Evolutionary conservation across 2,329 filamentous ascomycete species (phyloP).

Genomic region (Grosmannia clavigera): DNA sequence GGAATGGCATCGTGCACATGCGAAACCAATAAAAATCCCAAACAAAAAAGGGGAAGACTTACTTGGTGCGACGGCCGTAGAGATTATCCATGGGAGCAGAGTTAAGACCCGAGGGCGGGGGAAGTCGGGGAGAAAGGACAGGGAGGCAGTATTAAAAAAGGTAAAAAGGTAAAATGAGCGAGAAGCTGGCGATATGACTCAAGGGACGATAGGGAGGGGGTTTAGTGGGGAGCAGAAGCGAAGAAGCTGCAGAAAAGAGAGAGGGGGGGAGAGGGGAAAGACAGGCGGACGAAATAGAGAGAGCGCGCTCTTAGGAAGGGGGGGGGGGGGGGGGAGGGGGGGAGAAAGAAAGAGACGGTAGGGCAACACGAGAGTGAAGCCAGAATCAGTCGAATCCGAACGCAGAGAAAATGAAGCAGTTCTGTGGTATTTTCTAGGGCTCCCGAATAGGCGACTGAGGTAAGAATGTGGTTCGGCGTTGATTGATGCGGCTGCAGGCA

Average conservation of each 20-base stretch:
- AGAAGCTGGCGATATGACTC: background rate
- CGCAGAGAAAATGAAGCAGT: background rate
- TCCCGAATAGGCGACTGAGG: background rate
- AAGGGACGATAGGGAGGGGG: background rate
- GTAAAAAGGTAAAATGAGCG: background rate
- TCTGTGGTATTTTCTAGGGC: background rate
- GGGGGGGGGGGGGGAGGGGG: background rate
- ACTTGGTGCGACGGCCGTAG: conserved; percentile 81
- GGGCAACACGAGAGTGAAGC: background rate
- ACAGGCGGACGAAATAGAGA: background rate
- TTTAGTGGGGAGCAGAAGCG: background rate
- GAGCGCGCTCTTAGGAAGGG: background rate
- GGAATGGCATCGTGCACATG: conserved; percentile 4
- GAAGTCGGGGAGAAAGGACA: background rate
- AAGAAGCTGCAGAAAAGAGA: background rate
- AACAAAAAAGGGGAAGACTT: conserved; percentile 20
- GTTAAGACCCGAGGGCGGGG: background rate
- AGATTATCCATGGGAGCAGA: conserved; percentile 44
- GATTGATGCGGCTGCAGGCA: background rate
- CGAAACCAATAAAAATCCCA: conserved; percentile 7
- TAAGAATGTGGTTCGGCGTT: background rate
- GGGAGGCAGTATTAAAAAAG: background rate
- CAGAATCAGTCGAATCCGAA: background rate
- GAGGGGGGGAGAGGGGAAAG: background rate
- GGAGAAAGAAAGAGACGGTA: background rate